Base-by-base conservation (phyloP, 2,329 filamentous ascomycete species). In the Thermomyces lanuginosus region DNA sequence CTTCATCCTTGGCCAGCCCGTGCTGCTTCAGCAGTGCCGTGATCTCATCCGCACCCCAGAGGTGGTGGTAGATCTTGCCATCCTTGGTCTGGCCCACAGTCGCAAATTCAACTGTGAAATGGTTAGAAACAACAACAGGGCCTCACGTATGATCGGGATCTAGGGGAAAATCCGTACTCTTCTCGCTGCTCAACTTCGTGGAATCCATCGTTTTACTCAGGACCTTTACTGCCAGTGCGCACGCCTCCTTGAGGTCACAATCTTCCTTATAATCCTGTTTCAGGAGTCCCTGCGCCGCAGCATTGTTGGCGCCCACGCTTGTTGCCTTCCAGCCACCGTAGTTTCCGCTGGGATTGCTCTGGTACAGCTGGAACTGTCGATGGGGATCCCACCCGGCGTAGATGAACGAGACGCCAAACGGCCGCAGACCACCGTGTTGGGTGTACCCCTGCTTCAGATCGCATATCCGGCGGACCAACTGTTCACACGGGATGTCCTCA, bases 201-300 rank as follows among this genome's bases (percentile, higher is more conserved):
- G 84, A 92, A 56, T 98, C 89, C 91, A 98, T 98, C 4, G 89
- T 98, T 74, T 98, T 98, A 69, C 89, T 95, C 40, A 98, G 61
- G 37, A 98, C 89, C 69, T 98, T 98, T 53, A 98, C 89, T 7
- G 89, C 89, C 67, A 93, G 77, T 29, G 78, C 83, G 53, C 89
- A 98, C 4, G 91, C 89, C 63, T 98, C 89, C 63, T 92, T 81
- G 49, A 98, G 58, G 40, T 81, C 77, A 56, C 84, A 95, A 43
- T 95, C 84, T 60, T 98, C 89, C 67, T 95, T 93, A 64, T 98
- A 98, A 57, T 98, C 89, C 58, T 98, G 89, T 70, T 98, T 98
- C 55, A 98, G 60, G 57, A 98, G 59, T 58, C 83, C 92, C 59
- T 93, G 84, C 6, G 91, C 91, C 45, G 82, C 92, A 22, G 89